Evolutionary conservation across 2,329 filamentous ascomycete genomes (phyloP).

Genomic region (Scleromitrula shiraiana): DNA sequence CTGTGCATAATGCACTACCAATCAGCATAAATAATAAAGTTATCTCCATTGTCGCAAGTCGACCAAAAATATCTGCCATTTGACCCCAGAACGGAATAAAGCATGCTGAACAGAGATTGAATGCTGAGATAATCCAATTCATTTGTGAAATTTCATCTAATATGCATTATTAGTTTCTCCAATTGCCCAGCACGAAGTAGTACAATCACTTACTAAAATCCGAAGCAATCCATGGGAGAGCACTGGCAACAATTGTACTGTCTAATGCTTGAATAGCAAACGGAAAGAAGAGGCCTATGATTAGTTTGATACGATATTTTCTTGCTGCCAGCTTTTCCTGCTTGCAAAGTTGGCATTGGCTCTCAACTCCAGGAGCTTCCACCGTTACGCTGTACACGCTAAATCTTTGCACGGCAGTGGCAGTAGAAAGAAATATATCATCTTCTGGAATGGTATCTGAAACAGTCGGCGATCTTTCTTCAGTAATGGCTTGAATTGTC

Average conservation of each 20-base stretch:
- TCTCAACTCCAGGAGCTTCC: background rate
- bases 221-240: slow-evolving; percentile 52
- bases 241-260: slow-evolving; percentile 55
- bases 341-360: slow-evolving; percentile 6
- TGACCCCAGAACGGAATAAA: slow-evolving; percentile 61
- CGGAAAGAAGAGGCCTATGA: slow-evolving; percentile 49
- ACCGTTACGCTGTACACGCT: too few species aligned
- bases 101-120: slow-evolving; percentile 58
- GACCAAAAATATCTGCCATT: slow-evolving; percentile 55
- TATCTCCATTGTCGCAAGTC: slow-evolving; percentile 48
- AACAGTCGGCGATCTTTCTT: too few species aligned
- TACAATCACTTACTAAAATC: slow-evolving; percentile 56
- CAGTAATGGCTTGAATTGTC: too few species aligned
- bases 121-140: slow-evolving; percentile 63
- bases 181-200: too few species aligned
- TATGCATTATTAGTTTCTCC: too few species aligned
- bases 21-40: slow-evolving; percentile 49
- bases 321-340: slow-evolving; percentile 29
- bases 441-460: too few species aligned
- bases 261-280: slow-evolving; percentile 56
- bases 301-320: slow-evolving; percentile 50
- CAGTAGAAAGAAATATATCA: too few species aligned
- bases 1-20: slow-evolving; percentile 54
- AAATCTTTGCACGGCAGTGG: too few species aligned
- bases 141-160: slow-evolving; percentile 47